Base-by-base conservation (phyloP, 2,329 filamentous ascomycete genomes). In the Neonectria magnoliae region DNA sequence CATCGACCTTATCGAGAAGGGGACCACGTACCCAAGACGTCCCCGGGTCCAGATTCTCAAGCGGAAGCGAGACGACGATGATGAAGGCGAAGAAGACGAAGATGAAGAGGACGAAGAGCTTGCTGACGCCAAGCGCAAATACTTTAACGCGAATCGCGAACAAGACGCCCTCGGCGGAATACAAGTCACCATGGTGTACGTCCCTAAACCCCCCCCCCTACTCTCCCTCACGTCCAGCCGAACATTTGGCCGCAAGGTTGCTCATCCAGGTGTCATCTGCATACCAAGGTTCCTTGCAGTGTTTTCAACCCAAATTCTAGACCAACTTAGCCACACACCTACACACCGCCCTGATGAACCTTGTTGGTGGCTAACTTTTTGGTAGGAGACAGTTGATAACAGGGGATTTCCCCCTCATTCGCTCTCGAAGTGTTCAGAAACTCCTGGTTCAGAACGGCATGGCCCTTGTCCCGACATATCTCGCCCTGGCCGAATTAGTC, bases 1-100 rank as follows among this genome's bases (percentile, higher is more conserved):
- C 14, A 66, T 85, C 13, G 80, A 83, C 54, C 70, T 77, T 5
- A 66, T 75, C 29, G 83, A 85, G 3, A 72, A 69, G 0, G 81
- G 80, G 10, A 51, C 68, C 3, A 25, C 71, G 0, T 86, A 86
- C 52, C 80, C 80, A 3, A 76, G 69, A 54, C 70, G 65, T 11
- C 50, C 68, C 5, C 68, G 42, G 16, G 55, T 63, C 11, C 71
- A 65, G 9, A 59, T 58, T 2, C 69, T 70, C 27, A 86, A 86
- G 70, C 76, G 84, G 13, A 85, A 86, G 69, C 77, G 80, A 16
- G 64, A 71, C 1, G 66, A 71, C 1, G 71, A 68, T 0, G 67
- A 68, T 2, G 55, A 60, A 0, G 57, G 72, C 10, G 60, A 25
- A 25, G 64, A 68, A n/a, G 51, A 64, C 4, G 62, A 69, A 41